Evolutionary conservation across 108 stramenopile species (phyloP).

Genomic region (Aurantiochytrium sp.): DNA sequence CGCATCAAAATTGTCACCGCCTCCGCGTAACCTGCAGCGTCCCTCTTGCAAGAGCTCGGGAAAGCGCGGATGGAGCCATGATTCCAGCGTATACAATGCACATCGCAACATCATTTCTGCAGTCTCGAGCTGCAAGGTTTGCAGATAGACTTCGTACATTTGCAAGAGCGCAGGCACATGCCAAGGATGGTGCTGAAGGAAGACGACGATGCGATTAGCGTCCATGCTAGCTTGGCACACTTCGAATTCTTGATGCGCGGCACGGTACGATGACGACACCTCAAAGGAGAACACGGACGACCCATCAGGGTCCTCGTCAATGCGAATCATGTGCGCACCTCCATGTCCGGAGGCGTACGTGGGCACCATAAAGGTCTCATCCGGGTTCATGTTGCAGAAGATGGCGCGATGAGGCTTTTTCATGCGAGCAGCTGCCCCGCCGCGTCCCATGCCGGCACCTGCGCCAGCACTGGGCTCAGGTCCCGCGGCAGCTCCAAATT

Average conservation of each 20-base stretch:
- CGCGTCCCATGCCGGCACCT: neutral
- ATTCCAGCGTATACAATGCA: neutral
- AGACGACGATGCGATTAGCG: neutral
- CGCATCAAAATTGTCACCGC: neutral
- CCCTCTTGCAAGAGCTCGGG: neutral
- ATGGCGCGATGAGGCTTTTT: neutral
- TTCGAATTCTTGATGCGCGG: neutral
- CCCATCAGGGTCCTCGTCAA: neutral
- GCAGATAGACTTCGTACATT: neutral
- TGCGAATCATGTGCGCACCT: neutral
- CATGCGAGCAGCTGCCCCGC: neutral
- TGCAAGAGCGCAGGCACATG: neutral
- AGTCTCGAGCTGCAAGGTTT: neutral
- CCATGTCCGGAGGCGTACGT: neutral
- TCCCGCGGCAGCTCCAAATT: neutral
- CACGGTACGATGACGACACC: neutral
- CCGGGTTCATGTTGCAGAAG: neutral
- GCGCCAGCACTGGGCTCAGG: neutral
- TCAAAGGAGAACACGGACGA: neutral
- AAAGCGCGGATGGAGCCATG: neutral
- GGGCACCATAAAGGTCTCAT: neutral
- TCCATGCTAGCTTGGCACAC: neutral
- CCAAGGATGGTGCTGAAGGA: neutral
- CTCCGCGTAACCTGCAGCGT: neutral
- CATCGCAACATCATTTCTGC: neutral